Evolutionary conservation across 306 rosid genomes (phyloP), one percentile per base, ranked within the genome.

Genomic region (Vicia faba): DNA sequence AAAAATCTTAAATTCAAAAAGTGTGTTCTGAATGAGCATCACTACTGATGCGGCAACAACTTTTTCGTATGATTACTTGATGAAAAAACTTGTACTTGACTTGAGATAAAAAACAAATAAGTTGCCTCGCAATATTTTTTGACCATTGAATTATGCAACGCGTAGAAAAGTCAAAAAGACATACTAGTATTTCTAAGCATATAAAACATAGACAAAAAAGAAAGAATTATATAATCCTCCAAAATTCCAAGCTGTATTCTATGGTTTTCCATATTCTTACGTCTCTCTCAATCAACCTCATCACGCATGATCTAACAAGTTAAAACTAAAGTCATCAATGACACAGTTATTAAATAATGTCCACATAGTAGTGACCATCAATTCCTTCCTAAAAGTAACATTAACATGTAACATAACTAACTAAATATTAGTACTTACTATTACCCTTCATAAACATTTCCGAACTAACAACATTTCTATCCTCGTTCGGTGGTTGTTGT

Each of bases 261-360:
- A 55, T 45, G 60, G 5, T 56, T 64, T 56, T 33, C 53, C 23
- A 19, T 3, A 16, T 31, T 25, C 57, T 59, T 10, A 5, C 11
- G 61, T 80, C 71, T 25, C 72, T 40, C 41, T 75, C 81, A 61
- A 43, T 57, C 55, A 53, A 20, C 16, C 64, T 56, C 75, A 36
- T 48, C 26, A 20, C 58, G 49, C 63, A 45, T 55, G 51, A 41
- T 60, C 14, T 28, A 15, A 45, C 11, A 49, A 11, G 4, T 7
- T 26, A 25, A 43, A 64, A 8, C 7, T 49, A 49, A 48, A 49
- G 55, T 49, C 55, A 49, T 49, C 55, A 49, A 49, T 3, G 29
- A 57, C 31, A 45, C 45, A 35, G 4, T 59, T 41, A 51, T 49
- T 11, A 53, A 62, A 35, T 8, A 1, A 10, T 50, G 20, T 53